These are phyloP conservation scores for Bipolaris victoriae DNA, from an alignment of 2,329 filamentous ascomycete genomes.

Conservation along the genomic window DNA sequence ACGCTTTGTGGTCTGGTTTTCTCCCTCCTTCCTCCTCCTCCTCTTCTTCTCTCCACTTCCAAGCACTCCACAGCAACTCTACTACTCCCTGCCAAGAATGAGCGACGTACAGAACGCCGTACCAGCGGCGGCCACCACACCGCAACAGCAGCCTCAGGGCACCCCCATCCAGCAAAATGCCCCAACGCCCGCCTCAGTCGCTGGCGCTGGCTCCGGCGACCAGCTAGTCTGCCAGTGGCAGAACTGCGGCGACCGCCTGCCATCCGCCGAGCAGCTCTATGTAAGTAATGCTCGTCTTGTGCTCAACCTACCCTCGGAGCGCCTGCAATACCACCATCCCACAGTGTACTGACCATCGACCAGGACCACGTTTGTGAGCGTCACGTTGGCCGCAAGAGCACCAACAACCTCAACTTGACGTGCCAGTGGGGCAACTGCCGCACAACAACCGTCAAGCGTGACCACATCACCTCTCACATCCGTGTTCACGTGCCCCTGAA, in stretches of 20 bases:
- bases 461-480: constrained; percentile 99
- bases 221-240: constrained; percentile 66
- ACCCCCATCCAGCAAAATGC: constrained; percentile 44
- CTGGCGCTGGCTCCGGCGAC: constrained; percentile 45
- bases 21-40: not conserved
- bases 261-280: constrained; percentile 66
- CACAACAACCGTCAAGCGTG: constrained; percentile 96
- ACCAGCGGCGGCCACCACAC: constrained; percentile 33
- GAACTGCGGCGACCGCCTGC: constrained; percentile 65
- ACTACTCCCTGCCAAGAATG: constrained; percentile 21
- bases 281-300: constrained; percentile 52
- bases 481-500: constrained; percentile 98
- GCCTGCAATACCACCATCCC: not conserved
- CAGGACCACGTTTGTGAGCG: constrained; percentile 98
- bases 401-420: constrained; percentile 96
- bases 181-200: constrained; percentile 38
- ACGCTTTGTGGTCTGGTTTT: constrained; percentile 1
- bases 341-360: constrained; percentile 17
- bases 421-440: constrained; percentile 97
- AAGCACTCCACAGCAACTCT: not conserved
- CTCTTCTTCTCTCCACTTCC: no score
- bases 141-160: constrained; percentile 43
- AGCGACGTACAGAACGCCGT: constrained; percentile 29
- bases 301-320: not conserved
- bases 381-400: constrained; percentile 98